phyloP scores from a whole-genome alignment of 176 grass and related monocot species.

The Triticum monococcum region DNA sequence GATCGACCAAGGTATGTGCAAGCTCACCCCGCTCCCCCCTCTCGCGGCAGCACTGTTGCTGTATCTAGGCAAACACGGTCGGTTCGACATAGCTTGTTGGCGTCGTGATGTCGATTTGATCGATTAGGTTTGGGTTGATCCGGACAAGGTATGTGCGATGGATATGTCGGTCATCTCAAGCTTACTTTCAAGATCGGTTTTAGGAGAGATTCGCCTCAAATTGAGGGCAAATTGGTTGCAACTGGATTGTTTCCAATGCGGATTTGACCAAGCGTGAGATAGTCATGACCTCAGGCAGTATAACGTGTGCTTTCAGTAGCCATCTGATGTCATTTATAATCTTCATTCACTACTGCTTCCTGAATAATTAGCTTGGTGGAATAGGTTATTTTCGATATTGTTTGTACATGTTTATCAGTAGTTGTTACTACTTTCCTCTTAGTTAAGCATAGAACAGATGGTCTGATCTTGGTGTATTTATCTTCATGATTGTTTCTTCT shows the following conservation, averaged over 20 bases:
- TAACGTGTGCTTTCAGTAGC: neutral
- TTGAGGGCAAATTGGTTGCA: neutral
- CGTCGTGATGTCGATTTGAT: neutral
- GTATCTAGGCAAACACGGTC: neutral
- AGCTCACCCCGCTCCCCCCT: neutral
- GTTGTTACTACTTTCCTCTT: neutral
- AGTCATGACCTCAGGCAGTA: neutral
- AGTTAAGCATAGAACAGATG: neutral
- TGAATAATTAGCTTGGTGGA: neutral
- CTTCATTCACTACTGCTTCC: neutral
- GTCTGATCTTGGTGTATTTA: neutral
- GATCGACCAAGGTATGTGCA: conserved; percentile 52
- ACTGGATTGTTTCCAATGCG: neutral
- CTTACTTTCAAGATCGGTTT: neutral
- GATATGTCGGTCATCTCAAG: neutral
- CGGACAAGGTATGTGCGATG: neutral
- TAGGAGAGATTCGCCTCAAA: neutral
- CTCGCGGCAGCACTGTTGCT: neutral
- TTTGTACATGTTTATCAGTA: neutral
- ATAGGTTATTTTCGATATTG: neutral
- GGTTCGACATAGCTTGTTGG: neutral
- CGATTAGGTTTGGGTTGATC: neutral
- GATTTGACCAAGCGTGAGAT: neutral
- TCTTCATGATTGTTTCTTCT: neutral
- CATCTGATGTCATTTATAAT: neutral